Conservation (phyloP, 2,329 filamentous ascomycete species). For the Coniella vitis region DNA sequence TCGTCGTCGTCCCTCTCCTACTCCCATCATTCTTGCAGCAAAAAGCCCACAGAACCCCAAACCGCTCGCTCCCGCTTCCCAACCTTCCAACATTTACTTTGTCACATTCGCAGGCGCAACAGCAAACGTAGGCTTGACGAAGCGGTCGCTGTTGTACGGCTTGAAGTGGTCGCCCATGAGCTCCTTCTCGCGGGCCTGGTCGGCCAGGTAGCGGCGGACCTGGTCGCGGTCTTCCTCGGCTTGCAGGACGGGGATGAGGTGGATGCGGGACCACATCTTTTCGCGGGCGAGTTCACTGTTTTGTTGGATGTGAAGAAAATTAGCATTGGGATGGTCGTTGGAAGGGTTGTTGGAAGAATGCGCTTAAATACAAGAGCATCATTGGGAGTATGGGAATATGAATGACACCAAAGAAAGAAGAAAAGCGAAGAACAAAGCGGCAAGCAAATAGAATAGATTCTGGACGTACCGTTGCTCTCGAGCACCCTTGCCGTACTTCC, state of each 20-base stretch:
- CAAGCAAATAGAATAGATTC: neutral
- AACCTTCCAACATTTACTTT: constrained; percentile 45
- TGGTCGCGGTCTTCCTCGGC: constrained; percentile 96
- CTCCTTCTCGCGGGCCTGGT: constrained; percentile 85
- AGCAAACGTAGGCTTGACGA: constrained; percentile 71
- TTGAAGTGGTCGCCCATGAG: constrained; percentile 76
- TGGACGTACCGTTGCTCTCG: constrained; percentile 82
- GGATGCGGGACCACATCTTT: constrained; percentile 96
- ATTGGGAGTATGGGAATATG: too few species aligned
- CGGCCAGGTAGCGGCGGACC: constrained; percentile 77
- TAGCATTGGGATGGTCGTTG: neutral
- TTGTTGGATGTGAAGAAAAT: neutral
- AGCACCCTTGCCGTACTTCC: constrained; percentile 72
- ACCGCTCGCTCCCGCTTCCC: constrained; percentile 3
- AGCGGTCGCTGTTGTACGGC: constrained; percentile 87
- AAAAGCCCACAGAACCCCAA: too few species aligned
- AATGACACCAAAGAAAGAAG: too few species aligned
- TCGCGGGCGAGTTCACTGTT: constrained; percentile 84
- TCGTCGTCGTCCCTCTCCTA: too few species aligned
- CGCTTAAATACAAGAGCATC: too few species aligned
- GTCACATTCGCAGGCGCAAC: constrained; percentile 54
- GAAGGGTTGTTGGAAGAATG: too few species aligned
- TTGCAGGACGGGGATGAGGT: constrained; percentile 88
- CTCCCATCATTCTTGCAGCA: too few species aligned
- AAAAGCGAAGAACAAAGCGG: too few species aligned